Percentiles rank a stretch among this genome's conserved stretches.
Evolutionary conservation across 805 yeast species (phyloP).

Genomic region (Candida taoyuanica): DNA sequence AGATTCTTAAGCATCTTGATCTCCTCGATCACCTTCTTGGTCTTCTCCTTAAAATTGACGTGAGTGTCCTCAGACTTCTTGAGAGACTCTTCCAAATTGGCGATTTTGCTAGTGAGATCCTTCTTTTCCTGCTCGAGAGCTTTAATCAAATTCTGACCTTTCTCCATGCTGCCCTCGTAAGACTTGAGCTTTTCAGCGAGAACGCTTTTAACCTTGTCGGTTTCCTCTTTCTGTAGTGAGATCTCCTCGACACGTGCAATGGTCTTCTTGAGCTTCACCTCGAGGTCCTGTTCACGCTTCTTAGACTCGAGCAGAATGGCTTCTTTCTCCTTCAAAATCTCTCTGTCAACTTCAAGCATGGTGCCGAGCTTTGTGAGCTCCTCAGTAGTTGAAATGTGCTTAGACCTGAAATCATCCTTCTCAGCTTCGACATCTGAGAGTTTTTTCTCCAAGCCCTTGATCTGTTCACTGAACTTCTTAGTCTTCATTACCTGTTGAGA

Average conservation of each 20-base stretch:
- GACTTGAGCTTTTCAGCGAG: slow-evolving; percentile 22
- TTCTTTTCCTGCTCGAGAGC: slow-evolving; percentile 23
- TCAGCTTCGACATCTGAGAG: slow-evolving; percentile 35
- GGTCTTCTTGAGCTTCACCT: slow-evolving; percentile 24
- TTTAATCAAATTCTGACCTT: slow-evolving; percentile 20
- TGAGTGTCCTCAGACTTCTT: slow-evolving; percentile 16
- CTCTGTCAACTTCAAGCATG: slow-evolving; percentile 36
- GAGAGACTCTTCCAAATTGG: slow-evolving; percentile 19
- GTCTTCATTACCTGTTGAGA: slow-evolving; percentile 56
- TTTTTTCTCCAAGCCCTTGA: slow-evolving; percentile 46
- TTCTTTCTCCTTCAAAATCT: slow-evolving; percentile 43
- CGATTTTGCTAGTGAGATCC: slow-evolving; percentile 15
- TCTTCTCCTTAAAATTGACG: slow-evolving; percentile 9
- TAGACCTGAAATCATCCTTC: slow-evolving; percentile 26
- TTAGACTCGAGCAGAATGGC: slow-evolving; percentile 39
- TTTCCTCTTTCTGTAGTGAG: slow-evolving; percentile 24
- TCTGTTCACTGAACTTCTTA: slow-evolving; percentile 51
- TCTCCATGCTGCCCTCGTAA: slow-evolving; percentile 26
- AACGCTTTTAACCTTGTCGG: slow-evolving; percentile 26
- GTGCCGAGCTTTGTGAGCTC: slow-evolving; percentile 30
- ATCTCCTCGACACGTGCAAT: slow-evolving; percentile 23
- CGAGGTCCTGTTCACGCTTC: slow-evolving; percentile 33
- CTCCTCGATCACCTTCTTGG: slow-evolving; percentile 26
- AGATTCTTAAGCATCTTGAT: slow-evolving; percentile 27
- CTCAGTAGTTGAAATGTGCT: slow-evolving; percentile 25